These are phyloP conservation scores for Nissolia schottii DNA, from an alignment of 306 rosid genomes.

Conservation along the genomic window DNA sequence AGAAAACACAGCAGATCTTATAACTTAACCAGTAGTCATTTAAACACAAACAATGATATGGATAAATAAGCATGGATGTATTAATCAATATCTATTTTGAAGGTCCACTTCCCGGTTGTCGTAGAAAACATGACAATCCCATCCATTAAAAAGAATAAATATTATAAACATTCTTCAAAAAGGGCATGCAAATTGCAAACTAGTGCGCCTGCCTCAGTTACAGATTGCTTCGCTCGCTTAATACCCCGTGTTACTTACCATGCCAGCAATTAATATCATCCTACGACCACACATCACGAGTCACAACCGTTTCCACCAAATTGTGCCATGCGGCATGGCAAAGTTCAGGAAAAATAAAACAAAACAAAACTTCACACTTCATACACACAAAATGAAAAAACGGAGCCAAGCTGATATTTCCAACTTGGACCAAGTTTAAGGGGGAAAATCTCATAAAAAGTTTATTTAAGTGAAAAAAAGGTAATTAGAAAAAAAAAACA, in stretches of 20 bases:
- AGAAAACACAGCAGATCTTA: slow-evolving; percentile 16
- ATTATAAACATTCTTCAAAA: slow-evolving; percentile 6
- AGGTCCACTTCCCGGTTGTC: neutral
- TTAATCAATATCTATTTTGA: slow-evolving; percentile 3
- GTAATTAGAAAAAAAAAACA: neutral
- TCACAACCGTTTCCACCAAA: neutral
- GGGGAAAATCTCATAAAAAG: neutral
- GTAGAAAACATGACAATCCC: neutral
- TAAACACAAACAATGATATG: neutral
- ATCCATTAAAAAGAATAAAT: neutral
- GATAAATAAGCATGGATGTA: neutral
- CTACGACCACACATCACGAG: neutral
- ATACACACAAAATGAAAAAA: neutral
- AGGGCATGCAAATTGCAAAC: slow-evolving; percentile 1
- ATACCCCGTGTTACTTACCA: slow-evolving; percentile 1
- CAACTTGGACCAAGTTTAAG: neutral
- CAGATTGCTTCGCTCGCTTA: neutral
- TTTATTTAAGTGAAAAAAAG: neutral
- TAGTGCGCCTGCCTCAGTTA: neutral
- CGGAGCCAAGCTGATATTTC: neutral
- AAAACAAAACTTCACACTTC: neutral
- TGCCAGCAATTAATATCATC: neutral
- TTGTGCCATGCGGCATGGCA: neutral
- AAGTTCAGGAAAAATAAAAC: neutral
- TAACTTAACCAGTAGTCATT: neutral